phyloP scores from a whole-genome alignment of 345 rosid species.

The Hirschfeldia incana region DNA sequence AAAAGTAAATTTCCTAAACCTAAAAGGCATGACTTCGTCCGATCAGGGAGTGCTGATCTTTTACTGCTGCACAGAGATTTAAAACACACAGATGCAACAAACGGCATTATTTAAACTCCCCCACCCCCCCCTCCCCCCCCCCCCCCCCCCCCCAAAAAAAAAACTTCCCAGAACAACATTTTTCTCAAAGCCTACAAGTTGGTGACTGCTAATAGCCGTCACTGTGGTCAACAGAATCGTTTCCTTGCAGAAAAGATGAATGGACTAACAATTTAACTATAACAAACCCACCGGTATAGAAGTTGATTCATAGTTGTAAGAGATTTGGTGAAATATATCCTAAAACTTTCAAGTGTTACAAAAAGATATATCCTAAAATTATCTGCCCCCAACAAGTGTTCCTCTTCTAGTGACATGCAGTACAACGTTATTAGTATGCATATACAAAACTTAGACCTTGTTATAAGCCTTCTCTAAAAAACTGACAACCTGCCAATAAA shows the following conservation, averaged over 20 bases:
- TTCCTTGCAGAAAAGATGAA: slow-evolving; percentile 13
- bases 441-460: slow-evolving; percentile 34
- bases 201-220: neutral
- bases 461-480: slow-evolving; percentile 20
- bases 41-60: too few species aligned
- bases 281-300: slow-evolving; percentile 28
- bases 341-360: neutral
- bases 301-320: slow-evolving; percentile 29
- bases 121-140: too few species aligned
- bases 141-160: too few species aligned
- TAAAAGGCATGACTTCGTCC: too few species aligned
- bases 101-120: too few species aligned
- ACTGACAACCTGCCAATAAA: slow-evolving; percentile 41
- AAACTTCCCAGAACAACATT: neutral
- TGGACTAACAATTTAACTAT: neutral
- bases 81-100: too few species aligned
- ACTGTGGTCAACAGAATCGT: neutral
- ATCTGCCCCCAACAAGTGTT: slow-evolving; percentile 43
- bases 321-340: slow-evolving; percentile 31
- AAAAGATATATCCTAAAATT: slow-evolving; percentile 30
- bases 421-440: slow-evolving; percentile 18
- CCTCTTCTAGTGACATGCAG: slow-evolving; percentile 44
- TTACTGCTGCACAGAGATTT: too few species aligned
- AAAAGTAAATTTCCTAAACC: too few species aligned
- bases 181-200: slow-evolving; percentile 25